phyloP scores from a whole-genome alignment of 2,329 filamentous ascomycete species.

The Ramichloridium luteum region DNA sequence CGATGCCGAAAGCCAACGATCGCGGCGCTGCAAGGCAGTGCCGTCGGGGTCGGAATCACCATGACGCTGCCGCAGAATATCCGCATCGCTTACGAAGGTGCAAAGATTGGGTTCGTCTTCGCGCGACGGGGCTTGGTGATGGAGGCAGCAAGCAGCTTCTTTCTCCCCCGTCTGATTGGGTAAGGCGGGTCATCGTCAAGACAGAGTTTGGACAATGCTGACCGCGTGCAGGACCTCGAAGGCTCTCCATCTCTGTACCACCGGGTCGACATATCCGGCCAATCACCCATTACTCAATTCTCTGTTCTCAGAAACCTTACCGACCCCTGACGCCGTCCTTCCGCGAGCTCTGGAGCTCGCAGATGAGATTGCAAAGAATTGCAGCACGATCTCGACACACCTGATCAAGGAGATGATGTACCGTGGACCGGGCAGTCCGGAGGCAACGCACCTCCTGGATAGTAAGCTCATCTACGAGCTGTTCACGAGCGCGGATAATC shows the following conservation, averaged over 20 bases:
- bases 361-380: conserved; percentile 53
- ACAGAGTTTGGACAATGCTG: too few species aligned
- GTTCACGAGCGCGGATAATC: conserved; percentile 49
- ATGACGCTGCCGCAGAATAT: conserved; percentile 47
- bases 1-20: conserved; percentile 46
- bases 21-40: conserved; percentile 43
- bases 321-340: conserved; percentile 47
- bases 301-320: conserved; percentile 55
- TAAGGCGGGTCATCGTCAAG: too few species aligned
- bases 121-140: conserved; percentile 56
- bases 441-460: conserved; percentile 60
- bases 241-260: conserved; percentile 55
- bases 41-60: conserved; percentile 47
- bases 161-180: conserved; percentile 59
- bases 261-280: conserved; percentile 47
- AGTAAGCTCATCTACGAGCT: conserved; percentile 50
- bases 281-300: conserved; percentile 38
- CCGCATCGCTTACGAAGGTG: conserved; percentile 40
- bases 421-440: conserved; percentile 44
- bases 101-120: conserved; percentile 66
- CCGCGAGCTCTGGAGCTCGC: conserved; percentile 54
- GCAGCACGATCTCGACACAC: conserved; percentile 50
- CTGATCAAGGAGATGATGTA: conserved; percentile 64
- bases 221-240: conserved; percentile 32
- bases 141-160: conserved; percentile 61